Evolutionary conservation across 306 rosid genomes (phyloP).

Genomic region (Ammopiptanthus mongolicus): DNA sequence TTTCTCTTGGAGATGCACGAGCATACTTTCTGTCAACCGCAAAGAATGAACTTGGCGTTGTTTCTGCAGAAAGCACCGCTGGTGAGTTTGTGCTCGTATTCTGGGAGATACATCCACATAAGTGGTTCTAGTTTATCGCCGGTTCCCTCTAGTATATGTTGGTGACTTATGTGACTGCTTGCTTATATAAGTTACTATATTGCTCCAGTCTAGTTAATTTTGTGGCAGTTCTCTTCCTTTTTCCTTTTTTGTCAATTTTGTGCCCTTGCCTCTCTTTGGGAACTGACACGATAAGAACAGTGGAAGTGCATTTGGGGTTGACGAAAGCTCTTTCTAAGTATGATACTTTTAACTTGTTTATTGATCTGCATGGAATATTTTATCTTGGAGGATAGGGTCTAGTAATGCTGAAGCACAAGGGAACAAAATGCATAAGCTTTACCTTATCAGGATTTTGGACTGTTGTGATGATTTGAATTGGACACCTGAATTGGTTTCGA

Average conservation of each 20-base stretch:
- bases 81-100: constrained; percentile 42
- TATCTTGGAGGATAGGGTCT: background rate
- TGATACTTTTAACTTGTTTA: background rate
- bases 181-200: background rate
- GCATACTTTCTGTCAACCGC: constrained; percentile 90
- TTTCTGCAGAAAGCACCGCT: constrained; percentile 82
- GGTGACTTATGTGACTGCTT: background rate
- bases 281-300: background rate
- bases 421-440: background rate
- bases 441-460: background rate
- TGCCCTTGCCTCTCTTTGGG: background rate
- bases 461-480: background rate
- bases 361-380: background rate
- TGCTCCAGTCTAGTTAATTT: background rate
- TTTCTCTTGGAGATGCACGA: constrained; percentile 91
- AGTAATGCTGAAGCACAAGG: background rate
- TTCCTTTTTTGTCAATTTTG: background rate
- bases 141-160: background rate
- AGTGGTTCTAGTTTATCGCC: background rate
- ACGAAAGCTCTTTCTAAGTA: background rate
- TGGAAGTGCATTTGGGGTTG: background rate
- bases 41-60: constrained; percentile 85
- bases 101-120: background rate
- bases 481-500: constrained; percentile 5
- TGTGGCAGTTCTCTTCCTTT: background rate